Percentiles rank a stretch among this genome's conserved stretches.
Evolutionary conservation across 768 basidiomycete species (phyloP).

Genomic region (Calocybe indica): DNA sequence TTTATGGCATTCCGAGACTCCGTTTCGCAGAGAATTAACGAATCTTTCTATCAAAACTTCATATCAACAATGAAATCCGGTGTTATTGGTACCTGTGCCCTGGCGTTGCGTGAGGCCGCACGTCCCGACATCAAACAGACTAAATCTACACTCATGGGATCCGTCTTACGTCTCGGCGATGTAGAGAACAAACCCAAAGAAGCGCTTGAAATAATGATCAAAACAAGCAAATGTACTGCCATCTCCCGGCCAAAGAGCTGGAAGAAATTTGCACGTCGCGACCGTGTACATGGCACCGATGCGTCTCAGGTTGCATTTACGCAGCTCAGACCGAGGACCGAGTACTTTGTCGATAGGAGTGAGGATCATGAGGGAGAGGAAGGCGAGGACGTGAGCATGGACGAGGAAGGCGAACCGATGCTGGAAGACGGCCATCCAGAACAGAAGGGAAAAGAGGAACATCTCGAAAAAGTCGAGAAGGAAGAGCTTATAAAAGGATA

Average conservation of each 20-base stretch:
- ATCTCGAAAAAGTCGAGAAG: slow-evolving; percentile 58
- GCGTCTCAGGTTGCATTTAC: slow-evolving; percentile 32
- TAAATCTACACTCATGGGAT: slow-evolving; percentile 62
- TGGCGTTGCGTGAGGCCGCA: slow-evolving; percentile 55
- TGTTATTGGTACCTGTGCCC: slow-evolving; percentile 56
- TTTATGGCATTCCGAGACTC: not conserved
- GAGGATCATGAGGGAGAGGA: slow-evolving; percentile 31
- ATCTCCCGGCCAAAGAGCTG: slow-evolving; percentile 62
- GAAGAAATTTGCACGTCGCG: slow-evolving; percentile 65
- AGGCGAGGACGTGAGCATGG: slow-evolving; percentile 34
- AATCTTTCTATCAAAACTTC: slow-evolving; percentile 59
- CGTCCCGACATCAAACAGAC: slow-evolving; percentile 60
- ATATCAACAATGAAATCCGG: slow-evolving; percentile 37
- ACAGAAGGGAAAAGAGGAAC: slow-evolving; percentile 22
- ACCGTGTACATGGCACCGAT: slow-evolving; percentile 25
- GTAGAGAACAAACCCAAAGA: slow-evolving; percentile 58
- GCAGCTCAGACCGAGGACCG: slow-evolving; percentile 41
- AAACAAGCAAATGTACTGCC: slow-evolving; percentile 77
- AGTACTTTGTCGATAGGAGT: slow-evolving; percentile 52
- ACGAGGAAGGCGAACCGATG: slow-evolving; percentile 25
- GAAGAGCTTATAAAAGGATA: slow-evolving; percentile 78
- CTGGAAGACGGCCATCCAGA: slow-evolving; percentile 19
- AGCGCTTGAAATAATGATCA: slow-evolving; percentile 68
- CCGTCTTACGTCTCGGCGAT: slow-evolving; percentile 75
- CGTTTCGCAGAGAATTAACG: slow-evolving; percentile 58